Conservation (phyloP, 73 alveolate genomes). For the Paramecium caudatum region DNA sequence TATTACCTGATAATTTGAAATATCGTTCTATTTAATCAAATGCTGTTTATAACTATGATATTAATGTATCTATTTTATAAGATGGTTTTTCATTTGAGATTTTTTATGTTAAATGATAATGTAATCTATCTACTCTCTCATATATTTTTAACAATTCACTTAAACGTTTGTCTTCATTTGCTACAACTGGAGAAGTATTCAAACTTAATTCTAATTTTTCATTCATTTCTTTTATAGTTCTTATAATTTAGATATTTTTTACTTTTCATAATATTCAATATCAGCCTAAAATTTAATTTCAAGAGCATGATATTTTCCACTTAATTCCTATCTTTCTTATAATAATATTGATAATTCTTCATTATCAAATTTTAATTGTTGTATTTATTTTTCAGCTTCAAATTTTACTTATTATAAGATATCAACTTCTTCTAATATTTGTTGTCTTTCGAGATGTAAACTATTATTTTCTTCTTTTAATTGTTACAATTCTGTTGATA, state of each 20-base stretch:
- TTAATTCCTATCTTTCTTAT: slow-evolving; percentile 42
- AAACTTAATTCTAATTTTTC: not conserved
- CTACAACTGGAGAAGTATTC: not conserved
- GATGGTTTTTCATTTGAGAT: slow-evolving; percentile 48
- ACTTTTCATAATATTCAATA: slow-evolving; percentile 39
- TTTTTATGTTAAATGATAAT: slow-evolving; percentile 6
- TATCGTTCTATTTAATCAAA: not conserved
- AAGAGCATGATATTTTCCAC: slow-evolving; percentile 42
- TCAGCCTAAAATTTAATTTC: slow-evolving; percentile 40
- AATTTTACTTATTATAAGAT: not conserved
- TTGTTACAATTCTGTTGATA: not conserved
- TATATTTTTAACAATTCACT: not conserved
- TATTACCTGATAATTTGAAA: slow-evolving; percentile 17
- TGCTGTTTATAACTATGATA: not conserved
- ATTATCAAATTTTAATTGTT: slow-evolving; percentile 25
- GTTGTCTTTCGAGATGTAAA: slow-evolving; percentile 2
- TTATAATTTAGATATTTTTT: not conserved
- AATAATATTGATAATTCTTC: not conserved
- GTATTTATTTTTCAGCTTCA: not conserved
- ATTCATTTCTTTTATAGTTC: slow-evolving; percentile 29
- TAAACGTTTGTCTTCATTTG: not conserved
- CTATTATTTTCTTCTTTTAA: slow-evolving; percentile 25
- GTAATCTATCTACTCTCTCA: slow-evolving; percentile 14
- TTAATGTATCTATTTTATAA: not conserved
- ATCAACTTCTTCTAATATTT: slow-evolving; percentile 46